Evolutionary conservation across 2,329 filamentous ascomycete genomes (phyloP).

Genomic region (Xylariaceae sp.): DNA sequence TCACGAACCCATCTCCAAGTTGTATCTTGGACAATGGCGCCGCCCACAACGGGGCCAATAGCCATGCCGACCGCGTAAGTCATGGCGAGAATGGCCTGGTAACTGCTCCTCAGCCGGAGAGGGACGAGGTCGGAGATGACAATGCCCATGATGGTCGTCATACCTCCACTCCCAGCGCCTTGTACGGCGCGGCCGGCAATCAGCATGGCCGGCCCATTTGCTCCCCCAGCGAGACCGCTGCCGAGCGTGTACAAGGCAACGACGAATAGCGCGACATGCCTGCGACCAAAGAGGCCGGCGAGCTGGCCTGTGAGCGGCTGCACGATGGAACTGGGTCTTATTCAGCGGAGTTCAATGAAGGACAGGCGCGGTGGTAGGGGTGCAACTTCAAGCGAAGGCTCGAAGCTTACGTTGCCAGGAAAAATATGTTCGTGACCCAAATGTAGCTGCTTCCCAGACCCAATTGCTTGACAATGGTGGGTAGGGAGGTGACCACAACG

Average conservation of each 20-base stretch:
- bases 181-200: background rate
- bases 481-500: too few relatives aligned
- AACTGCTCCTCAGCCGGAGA: too few relatives aligned
- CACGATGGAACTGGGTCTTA: too few relatives aligned
- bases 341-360: too few relatives aligned
- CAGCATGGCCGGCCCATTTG: background rate
- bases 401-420: too few relatives aligned
- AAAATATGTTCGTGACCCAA: too few relatives aligned
- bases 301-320: background rate
- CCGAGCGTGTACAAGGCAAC: background rate
- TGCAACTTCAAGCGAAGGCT: too few relatives aligned
- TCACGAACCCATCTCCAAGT: constrained; percentile 35
- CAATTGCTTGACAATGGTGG: too few relatives aligned
- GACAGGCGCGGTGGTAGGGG: too few relatives aligned
- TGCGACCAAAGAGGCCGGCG: background rate
- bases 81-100: too few relatives aligned
- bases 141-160: background rate
- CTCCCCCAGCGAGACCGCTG: background rate
- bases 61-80: constrained; percentile 14
- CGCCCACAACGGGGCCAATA: constrained; percentile 26
- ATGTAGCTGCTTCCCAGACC: too few relatives aligned
- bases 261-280: background rate
- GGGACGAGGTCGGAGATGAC: too few relatives aligned
- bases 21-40: constrained; percentile 14
- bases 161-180: background rate